Percentiles rank a stretch among this genome's conserved stretches.
Evolutionary conservation across 345 rosid species (phyloP).

Genomic region (Salix purpurea): DNA sequence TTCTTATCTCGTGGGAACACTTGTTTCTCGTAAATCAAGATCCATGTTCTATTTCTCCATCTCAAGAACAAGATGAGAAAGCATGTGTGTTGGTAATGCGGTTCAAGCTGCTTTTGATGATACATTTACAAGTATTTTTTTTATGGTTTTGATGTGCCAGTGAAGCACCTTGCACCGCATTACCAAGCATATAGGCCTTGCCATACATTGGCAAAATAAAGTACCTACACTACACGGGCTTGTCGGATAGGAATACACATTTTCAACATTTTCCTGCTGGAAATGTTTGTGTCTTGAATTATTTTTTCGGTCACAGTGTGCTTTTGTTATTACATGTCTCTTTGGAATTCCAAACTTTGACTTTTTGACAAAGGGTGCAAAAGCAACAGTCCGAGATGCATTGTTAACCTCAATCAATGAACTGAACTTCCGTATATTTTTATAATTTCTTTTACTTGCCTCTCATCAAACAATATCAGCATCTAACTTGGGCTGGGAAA

Average conservation of each 20-base stretch:
- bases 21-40: too few species aligned
- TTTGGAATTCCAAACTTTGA: neutral
- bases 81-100: too few species aligned
- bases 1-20: neutral
- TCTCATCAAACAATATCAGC: neutral
- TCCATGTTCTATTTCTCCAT: too few species aligned
- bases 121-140: too few species aligned
- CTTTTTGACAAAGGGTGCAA: slow-evolving; percentile 4
- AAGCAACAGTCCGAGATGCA: too few species aligned
- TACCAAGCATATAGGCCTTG: too few species aligned
- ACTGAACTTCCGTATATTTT: neutral
- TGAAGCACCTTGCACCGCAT: too few species aligned
- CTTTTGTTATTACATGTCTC: neutral
- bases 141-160: too few species aligned
- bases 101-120: too few species aligned
- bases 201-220: too few species aligned
- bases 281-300: neutral
- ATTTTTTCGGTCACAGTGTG: neutral
- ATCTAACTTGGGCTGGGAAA: neutral
- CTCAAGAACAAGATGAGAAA: too few species aligned
- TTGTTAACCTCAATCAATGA: too few species aligned
- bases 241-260: neutral
- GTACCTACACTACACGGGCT: neutral
- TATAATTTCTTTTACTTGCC: neutral
- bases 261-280: neutral